Evolutionary conservation across 495 filamentous ascomycete genomes (phyloP).

Genomic region (Parmelia sp.): DNA sequence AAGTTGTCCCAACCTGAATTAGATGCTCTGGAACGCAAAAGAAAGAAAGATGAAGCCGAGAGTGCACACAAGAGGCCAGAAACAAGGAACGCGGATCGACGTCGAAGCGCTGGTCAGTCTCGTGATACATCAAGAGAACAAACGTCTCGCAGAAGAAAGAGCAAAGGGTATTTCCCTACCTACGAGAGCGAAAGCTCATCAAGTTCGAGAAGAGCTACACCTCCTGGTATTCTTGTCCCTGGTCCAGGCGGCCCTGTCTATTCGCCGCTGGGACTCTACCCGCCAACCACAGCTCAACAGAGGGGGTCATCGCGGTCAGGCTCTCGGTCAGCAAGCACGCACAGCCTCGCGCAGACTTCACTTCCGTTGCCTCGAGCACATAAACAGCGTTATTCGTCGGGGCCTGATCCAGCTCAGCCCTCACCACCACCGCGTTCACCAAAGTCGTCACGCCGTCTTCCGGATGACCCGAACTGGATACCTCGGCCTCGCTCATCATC

Average conservation of each 20-base stretch:
- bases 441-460: slow-evolving; percentile 34
- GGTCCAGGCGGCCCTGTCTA: slow-evolving; percentile 63
- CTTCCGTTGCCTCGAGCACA: slow-evolving; percentile 35
- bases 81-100: slow-evolving; percentile 16
- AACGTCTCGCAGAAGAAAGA: slow-evolving; percentile 28
- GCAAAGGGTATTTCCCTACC: slow-evolving; percentile 16
- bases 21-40: slow-evolving; percentile 66
- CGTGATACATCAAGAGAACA: slow-evolving; percentile 26
- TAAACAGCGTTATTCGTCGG: slow-evolving; percentile 32
- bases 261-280: slow-evolving; percentile 42
- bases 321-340: slow-evolving; percentile 37
- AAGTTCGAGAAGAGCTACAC: slow-evolving; percentile 16
- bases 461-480: slow-evolving; percentile 44
- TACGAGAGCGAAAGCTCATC: slow-evolving; percentile 16
- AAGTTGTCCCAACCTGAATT: slow-evolving; percentile 67
- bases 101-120: slow-evolving; percentile 22
- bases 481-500: slow-evolving; percentile 37
- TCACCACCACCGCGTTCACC: slow-evolving; percentile 29
- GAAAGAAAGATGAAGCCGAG: slow-evolving; percentile 45
- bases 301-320: slow-evolving; percentile 30
- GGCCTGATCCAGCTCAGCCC: slow-evolving; percentile 29
- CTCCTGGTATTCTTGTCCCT: slow-evolving; percentile 49
- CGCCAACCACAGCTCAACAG: slow-evolving; percentile 14
- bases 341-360: slow-evolving; percentile 34
- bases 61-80: slow-evolving; percentile 27